Conservation (phyloP, 1,284 basidiomycete species). For the Marasmius oreades region DNA sequence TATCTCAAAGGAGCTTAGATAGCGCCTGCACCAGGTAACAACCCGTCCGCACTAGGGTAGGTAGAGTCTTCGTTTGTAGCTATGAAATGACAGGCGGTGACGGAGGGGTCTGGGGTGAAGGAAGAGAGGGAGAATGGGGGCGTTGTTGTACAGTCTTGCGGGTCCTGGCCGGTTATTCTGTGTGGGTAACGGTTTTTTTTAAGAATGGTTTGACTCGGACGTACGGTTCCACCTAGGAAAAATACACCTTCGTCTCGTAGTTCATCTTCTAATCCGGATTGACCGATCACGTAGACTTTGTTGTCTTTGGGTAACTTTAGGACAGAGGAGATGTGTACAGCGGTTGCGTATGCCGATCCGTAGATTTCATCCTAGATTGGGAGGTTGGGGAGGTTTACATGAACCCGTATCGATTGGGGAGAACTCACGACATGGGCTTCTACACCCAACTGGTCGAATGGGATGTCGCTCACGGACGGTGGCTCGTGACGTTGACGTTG, state of each 20-base stretch:
- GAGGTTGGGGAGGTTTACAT: too few relatives aligned
- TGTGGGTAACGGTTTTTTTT: not conserved
- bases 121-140: slow-evolving; percentile 68
- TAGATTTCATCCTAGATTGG: slow-evolving; percentile 94
- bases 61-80: slow-evolving; percentile 93
- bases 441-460: slow-evolving; percentile 89
- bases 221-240: slow-evolving; percentile 88
- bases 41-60: slow-evolving; percentile 77
- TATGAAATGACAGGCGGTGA: slow-evolving; percentile 89
- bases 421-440: slow-evolving; percentile 75
- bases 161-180: slow-evolving; percentile 73
- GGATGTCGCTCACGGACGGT: too few relatives aligned
- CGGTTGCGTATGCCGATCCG: slow-evolving; percentile 92
- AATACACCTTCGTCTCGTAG: slow-evolving; percentile 78
- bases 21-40: slow-evolving; percentile 75
- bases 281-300: slow-evolving; percentile 95
- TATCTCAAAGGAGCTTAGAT: slow-evolving; percentile 80
- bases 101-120: slow-evolving; percentile 71
- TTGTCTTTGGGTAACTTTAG: slow-evolving; percentile 88
- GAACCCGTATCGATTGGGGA: slow-evolving; percentile 18
- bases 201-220: slow-evolving; percentile 26
- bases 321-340: slow-evolving; percentile 89
- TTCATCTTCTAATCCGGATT: slow-evolving; percentile 92
- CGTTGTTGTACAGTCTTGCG: slow-evolving; percentile 77
- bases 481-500: too few relatives aligned